Base-by-base conservation (phyloP, 2,329 filamentous ascomycete genomes). In the Stemphylium vesicarium region DNA sequence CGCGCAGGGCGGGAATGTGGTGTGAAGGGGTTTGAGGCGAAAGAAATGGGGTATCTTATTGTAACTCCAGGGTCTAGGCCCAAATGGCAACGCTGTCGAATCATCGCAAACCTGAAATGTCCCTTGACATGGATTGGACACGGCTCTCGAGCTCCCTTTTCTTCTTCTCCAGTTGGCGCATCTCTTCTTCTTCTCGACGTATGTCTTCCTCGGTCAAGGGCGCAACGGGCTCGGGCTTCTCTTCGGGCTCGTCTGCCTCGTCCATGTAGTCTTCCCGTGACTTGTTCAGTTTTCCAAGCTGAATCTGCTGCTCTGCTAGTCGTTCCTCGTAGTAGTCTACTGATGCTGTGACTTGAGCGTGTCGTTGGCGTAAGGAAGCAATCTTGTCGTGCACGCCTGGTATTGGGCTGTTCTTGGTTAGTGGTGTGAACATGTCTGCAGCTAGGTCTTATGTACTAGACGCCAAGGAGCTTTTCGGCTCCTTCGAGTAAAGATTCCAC, bases 381-480 rank as follows among this genome's bases (percentile, higher is more conserved):
- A 98, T 96, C 58, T 88, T 85, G 68, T 96, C 91, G 13, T 84
- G 75, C 4, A 91, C 91, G 4, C 92, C 93, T 0, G 89, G 84
- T 24, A 96, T 83, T 31, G 91, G 89, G 71, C 84, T 86, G 42
- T 13, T 5, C 36, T 45, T 42, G 61, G 61, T 64, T 56, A 69
- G 57, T 8, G 13, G 3, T 3, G 7, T 2, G 3, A 7, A 5
- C 2, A 29, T 9, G 4, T 12, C 1, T 12, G 2, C 4, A 6
- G n/a, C 10, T 11, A n/a, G 8, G 1, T 4, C 18, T 47, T 16
- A 77, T 83, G 57, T 75, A 86, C 84, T 97, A 98, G 24, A 97
- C 93, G 39, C 84, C 84, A 65, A 92, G 93, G 26, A 98, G 83
- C 80, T 92, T 96, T 80, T 97, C 92, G 0, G 93, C 94, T 0